Base-by-base conservation (phyloP, 148 eudicot genomes). In the Chenopodium quinoa region DNA sequence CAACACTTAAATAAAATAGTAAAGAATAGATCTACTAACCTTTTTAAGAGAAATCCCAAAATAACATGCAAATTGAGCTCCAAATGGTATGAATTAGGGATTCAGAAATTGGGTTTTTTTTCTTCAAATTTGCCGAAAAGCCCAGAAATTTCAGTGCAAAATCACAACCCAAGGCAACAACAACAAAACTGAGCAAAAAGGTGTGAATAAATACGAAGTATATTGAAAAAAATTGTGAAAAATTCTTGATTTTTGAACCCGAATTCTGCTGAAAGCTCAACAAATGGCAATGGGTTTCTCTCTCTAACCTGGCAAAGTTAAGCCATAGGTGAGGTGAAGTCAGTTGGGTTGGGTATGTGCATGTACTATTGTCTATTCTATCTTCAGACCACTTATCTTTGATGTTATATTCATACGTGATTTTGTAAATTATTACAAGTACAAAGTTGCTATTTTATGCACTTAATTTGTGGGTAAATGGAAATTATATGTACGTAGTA, bases 231-330 rank as follows among this genome's bases (percentile, higher is more conserved):
- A 23, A 25, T 58, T 40, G 77, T 7, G 77, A 72, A 80, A 70
- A 31, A 60, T 72, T 40, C 52, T 79, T 10, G 74, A 67, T 69
- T 13, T 9, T 1, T 25, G 37, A 40, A 32, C 27, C 76, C 82
- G 71, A 62, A 63, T 73, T 73, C 1, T 60, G 25, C 62, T 17
- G 9, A 63, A 73, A 34, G 62, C 23, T 69, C 10, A 25, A 80
- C 82, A 80, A 80, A 80, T 80, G 82, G 77, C 82, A 29, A 13
- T 16, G 73, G 37, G 46, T 14, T 34, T 69, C 73, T 66, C 31
- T 66, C 70, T 23, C 70, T 27, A 66, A 66, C 5, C 14, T 27
- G 44, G 44, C 17, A 20, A 17, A 11, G 44, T 40, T 40, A 40
- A 69, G 44, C 37, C 73, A 34, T 69, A 3, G 70, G 70, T 66